A percentile compares a stretch with the other conserved stretches of the same genome.
These are phyloP conservation scores for Bonia amplexicaulis DNA, from an alignment of 176 grass and related monocot species.

Conservation along the genomic window DNA sequence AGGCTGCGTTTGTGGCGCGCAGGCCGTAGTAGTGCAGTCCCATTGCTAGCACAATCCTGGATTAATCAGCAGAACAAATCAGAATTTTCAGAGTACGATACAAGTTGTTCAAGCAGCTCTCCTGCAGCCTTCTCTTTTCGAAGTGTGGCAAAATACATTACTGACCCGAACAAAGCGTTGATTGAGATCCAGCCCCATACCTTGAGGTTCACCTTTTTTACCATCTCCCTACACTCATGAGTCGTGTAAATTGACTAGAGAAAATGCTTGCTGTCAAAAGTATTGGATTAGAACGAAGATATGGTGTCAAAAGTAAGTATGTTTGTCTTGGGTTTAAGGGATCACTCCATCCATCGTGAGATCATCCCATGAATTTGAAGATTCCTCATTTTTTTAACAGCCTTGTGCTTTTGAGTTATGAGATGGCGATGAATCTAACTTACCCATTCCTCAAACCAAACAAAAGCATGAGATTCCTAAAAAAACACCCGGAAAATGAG, in stretches of 20 bases:
- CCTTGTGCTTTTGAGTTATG: no score
- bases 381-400: no score
- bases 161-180: background rate
- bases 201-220: background rate
- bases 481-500: no score
- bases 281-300: background rate
- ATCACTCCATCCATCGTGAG: no score
- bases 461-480: no score
- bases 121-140: no score
- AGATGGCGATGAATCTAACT: no score
- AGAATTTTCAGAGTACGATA: background rate
- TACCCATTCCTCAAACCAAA: no score
- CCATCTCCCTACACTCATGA: background rate
- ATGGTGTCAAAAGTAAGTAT: background rate
- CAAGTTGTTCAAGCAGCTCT: background rate
- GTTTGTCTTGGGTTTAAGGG: background rate
- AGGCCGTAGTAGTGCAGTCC: conserved; percentile 49
- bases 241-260: no score
- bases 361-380: no score
- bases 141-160: background rate
- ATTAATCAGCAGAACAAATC: background rate
- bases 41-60: conserved; percentile 31
- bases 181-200: background rate
- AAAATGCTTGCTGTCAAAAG: no score
- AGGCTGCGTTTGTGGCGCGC: conserved; percentile 13